Evolutionary conservation across 768 basidiomycete species (phyloP), one percentile per base, ranked within the genome.

Genomic region (Serendipita sp.): DNA sequence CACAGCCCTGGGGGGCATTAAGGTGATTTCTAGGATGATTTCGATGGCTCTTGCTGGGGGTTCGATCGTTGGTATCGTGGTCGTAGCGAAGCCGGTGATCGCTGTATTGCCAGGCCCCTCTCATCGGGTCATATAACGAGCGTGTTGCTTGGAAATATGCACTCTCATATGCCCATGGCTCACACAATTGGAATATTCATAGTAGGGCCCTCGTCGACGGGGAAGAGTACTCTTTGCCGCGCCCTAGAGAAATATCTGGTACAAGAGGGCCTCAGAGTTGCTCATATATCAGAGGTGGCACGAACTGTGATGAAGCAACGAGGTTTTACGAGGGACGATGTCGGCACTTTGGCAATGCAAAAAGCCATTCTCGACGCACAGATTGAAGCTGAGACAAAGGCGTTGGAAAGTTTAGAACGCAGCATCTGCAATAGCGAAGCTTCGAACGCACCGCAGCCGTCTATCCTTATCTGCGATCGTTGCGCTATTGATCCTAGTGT

Each of bases 151-250:
- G 37, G 37, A 40, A 40, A 13, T 40, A 40, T 13, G 13, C 37
- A 5, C 37, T 40, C 5, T 40, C 18, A n/a, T 31, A 31, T 23
- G n/a, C 48, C 16, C 6, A 52, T 52, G 48, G 48, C n/a, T 16
- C 16, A 36, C 10, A 37, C 34, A 1, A 36, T 37, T 37, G 55
- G 29, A 3, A 60, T 60, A 11, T 60, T 60, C 55, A 18, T 60
- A 8, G 36, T 31, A 13, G 74, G 69, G 4, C 65, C 70, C 50
- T 72, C 79, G 71, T 84, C 84, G 15, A 82, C 81, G 11, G 85
- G 85, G n/a, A 87, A 87, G 71, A 83, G 85, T 29, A 86, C 84
- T 0, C 76, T 86, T 2, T 85, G 82, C 70, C 71, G 77, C 40
- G 81, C 82, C 1, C 70, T 85, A 0, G 76, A 76, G 0, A 66